Conservation (phyloP, 345 rosid species). For the Brassica cretica region DNA sequence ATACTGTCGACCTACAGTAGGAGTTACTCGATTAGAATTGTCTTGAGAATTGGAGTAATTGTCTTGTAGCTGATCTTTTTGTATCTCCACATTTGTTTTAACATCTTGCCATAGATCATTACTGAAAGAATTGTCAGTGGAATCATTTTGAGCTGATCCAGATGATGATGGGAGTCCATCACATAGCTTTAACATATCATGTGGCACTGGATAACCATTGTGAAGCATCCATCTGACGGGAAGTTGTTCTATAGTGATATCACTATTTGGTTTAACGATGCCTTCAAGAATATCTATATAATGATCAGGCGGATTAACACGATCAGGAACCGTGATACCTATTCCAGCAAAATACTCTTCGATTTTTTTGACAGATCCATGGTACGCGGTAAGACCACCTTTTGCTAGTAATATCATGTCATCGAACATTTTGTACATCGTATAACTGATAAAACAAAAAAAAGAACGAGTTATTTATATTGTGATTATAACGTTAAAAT, state of each 20-base stretch:
- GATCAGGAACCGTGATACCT: slow-evolving; percentile 76
- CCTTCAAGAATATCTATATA: slow-evolving; percentile 85
- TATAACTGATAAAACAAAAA: slow-evolving; percentile 45
- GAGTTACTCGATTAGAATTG: slow-evolving; percentile 69
- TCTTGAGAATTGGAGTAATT: slow-evolving; percentile 51
- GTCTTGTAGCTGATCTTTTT: slow-evolving; percentile 44
- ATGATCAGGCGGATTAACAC: slow-evolving; percentile 89
- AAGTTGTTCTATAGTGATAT: slow-evolving; percentile 62
- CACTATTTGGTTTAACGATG: slow-evolving; percentile 54
- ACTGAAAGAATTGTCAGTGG: slow-evolving; percentile 46
- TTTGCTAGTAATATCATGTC: slow-evolving; percentile 85
- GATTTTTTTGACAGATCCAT: slow-evolving; percentile 71
- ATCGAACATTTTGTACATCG: slow-evolving; percentile 89
- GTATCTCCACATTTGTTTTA: slow-evolving; percentile 43
- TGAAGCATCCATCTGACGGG: slow-evolving; percentile 92
- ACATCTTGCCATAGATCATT: slow-evolving; percentile 60
- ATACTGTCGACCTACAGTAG: slow-evolving; percentile 60
- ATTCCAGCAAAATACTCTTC: slow-evolving; percentile 80
- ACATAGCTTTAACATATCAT: slow-evolving; percentile 65
- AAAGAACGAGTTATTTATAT: background rate
- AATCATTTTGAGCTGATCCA: slow-evolving; percentile 31
- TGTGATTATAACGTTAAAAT: background rate
- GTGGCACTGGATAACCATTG: slow-evolving; percentile 74
- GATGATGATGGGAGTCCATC: slow-evolving; percentile 50
- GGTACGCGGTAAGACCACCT: slow-evolving; percentile 84